Percentiles rank a stretch among this genome's conserved stretches.
phyloP scores from a whole-genome alignment of 1,284 basidiomycete genomes.

The Microbotryum violaceum region DNA sequence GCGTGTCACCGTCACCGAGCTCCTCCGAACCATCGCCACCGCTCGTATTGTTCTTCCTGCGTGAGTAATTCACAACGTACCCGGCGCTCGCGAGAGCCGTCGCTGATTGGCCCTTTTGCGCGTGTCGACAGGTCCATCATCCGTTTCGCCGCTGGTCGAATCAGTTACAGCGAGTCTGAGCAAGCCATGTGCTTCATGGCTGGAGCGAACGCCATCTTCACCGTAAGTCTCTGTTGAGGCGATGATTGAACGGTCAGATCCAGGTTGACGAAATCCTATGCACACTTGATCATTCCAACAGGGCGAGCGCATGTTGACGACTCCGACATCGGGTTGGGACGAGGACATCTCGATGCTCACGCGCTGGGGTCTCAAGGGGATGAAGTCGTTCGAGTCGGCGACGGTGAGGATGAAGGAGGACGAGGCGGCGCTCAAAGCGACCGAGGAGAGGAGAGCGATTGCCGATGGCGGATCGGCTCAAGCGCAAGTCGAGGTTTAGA shows the following conservation, averaged over 20 bases:
- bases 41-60: conserved; percentile 83
- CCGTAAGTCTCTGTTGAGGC: conserved; percentile 50
- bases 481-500: conserved; percentile 4
- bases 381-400: conserved; percentile 49
- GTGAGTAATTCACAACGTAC: conserved; percentile 6
- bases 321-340: conserved; percentile 54
- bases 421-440: conserved; percentile 24
- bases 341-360: conserved; percentile 89
- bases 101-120: background rate
- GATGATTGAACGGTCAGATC: background rate
- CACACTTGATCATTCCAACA: background rate
- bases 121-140: conserved; percentile 65
- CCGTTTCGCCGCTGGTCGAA: conserved; percentile 86
- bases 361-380: conserved; percentile 85
- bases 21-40: conserved; percentile 89
- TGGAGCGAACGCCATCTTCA: conserved; percentile 96
- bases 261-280: background rate
- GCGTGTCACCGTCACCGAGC: conserved; percentile 67
- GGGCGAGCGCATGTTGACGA: conserved; percentile 94
- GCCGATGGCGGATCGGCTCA: conserved; percentile 3
- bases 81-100: background rate
- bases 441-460: conserved; percentile 24
- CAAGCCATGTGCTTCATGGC: conserved; percentile 99
- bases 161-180: conserved; percentile 80
- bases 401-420: conserved; percentile 30